Conservation (phyloP, 1,284 basidiomycete species). For the Thelephora terrestris region DNA sequence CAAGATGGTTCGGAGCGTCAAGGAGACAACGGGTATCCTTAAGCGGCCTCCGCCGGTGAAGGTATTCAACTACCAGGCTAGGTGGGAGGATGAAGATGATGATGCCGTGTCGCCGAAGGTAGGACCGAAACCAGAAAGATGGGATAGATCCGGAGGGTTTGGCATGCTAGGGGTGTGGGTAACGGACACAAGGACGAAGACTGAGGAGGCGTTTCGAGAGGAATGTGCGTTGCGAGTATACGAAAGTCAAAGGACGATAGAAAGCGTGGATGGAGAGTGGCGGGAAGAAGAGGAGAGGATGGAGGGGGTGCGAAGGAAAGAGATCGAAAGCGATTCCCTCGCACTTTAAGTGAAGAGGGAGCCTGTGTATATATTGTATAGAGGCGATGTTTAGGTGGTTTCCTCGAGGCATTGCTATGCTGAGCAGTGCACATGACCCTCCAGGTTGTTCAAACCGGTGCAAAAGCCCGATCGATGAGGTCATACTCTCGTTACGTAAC, state of each 20-base stretch:
- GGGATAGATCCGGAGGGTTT: background rate
- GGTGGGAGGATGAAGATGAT: conserved; percentile 6
- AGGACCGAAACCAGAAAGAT: conserved; percentile 2
- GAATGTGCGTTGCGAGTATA: background rate
- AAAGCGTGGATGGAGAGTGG: background rate
- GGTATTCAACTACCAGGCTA: conserved; percentile 6
- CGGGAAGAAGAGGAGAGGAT: background rate
- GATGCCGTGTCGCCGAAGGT: conserved; percentile 8
- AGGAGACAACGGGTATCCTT: conserved; percentile 5
- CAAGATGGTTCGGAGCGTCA: background rate
- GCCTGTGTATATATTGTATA: too few relatives aligned
- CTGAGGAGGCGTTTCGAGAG: background rate
- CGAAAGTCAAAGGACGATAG: background rate
- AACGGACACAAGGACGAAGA: background rate
- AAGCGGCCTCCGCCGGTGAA: conserved; percentile 9
- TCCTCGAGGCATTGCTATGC: too few relatives aligned
- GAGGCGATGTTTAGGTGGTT: too few relatives aligned
- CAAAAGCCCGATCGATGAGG: too few relatives aligned
- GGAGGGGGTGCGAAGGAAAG: background rate
- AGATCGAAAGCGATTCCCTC: background rate
- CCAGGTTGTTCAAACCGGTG: too few relatives aligned
- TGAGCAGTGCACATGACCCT: too few relatives aligned
- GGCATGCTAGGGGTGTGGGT: background rate
- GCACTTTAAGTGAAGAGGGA: too few relatives aligned
- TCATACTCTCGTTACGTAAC: too few relatives aligned